Conservation (phyloP, 495 filamentous ascomycete genomes). For the Eremomyces bilateralis region DNA sequence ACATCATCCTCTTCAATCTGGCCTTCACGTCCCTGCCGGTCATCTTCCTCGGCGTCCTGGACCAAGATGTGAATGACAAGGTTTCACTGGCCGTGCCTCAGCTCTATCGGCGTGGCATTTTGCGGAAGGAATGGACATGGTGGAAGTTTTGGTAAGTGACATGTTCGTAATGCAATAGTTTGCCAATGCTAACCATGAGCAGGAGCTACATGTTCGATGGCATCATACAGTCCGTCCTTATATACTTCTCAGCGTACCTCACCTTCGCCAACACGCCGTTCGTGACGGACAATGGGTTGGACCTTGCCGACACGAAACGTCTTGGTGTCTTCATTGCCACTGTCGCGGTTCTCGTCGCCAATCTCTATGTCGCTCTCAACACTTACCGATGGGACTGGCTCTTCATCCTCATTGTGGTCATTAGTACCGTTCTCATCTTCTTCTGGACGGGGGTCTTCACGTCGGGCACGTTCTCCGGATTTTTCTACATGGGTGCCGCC, state of each 20-base stretch:
- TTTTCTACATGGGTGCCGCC: slow-evolving; percentile 57
- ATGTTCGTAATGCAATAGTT: not conserved
- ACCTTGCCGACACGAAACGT: slow-evolving; percentile 51
- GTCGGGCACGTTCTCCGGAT: slow-evolving; percentile 35
- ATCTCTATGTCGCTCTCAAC: slow-evolving; percentile 86
- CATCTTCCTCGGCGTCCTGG: slow-evolving; percentile 89
- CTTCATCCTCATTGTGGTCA: slow-evolving; percentile 50
- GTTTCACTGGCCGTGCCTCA: slow-evolving; percentile 90
- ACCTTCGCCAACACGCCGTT: slow-evolving; percentile 47
- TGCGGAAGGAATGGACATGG: slow-evolving; percentile 93
- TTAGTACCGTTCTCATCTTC: slow-evolving; percentile 77
- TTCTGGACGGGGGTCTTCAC: slow-evolving; percentile 95
- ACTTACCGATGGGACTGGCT: slow-evolving; percentile 97
- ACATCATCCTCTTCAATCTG: slow-evolving; percentile 88
- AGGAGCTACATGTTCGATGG: slow-evolving; percentile 73
- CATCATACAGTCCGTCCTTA: slow-evolving; percentile 78
- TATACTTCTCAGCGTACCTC: slow-evolving; percentile 80
- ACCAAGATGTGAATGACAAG: slow-evolving; percentile 89
- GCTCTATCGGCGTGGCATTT: slow-evolving; percentile 86
- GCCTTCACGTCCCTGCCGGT: slow-evolving; percentile 93
- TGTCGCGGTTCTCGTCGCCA: slow-evolving; percentile 60
- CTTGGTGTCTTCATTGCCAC: slow-evolving; percentile 71
- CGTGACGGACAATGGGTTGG: slow-evolving; percentile 42
- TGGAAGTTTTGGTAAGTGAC: slow-evolving; percentile 73
- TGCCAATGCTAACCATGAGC: slow-evolving; percentile 34